Evolutionary conservation across 148 eudicot species (phyloP).

Genomic region (Simmondsia chinensis): DNA sequence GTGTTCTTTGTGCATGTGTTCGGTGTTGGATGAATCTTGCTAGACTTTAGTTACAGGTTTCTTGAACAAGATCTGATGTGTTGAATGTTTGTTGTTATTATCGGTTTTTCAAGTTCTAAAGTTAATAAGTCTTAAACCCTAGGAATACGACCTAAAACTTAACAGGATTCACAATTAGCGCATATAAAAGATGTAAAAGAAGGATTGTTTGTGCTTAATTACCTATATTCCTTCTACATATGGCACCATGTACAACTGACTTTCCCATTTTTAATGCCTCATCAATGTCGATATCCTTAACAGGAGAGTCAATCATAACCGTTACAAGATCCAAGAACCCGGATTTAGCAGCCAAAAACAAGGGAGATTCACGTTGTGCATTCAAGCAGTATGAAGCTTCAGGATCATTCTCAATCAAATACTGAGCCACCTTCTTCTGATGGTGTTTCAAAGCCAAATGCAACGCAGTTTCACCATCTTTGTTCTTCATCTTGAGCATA

Average conservation of each 20-base stretch:
- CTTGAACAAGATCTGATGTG: no score
- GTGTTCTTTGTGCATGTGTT: no score
- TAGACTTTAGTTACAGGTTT: no score
- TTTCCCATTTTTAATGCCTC: conserved; percentile 10
- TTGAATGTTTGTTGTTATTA: no score
- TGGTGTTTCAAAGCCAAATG: conserved; percentile 17
- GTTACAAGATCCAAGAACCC: conserved; percentile 14
- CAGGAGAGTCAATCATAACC: conserved; percentile 7
- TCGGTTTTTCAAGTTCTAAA: no score
- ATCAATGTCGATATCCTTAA: no score
- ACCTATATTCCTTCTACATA: conserved; percentile 4
- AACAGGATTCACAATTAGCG: no score
- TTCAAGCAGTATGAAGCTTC: conserved; percentile 9
- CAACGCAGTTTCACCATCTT: conserved; percentile 13
- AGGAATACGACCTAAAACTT: no score
- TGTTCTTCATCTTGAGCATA: conserved; percentile 3
- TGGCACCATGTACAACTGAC: conserved; percentile 23
- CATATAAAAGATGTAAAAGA: no score
- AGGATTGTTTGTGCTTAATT: no score
- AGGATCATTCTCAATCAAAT: conserved; percentile 7
- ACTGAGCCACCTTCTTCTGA: conserved; percentile 15
- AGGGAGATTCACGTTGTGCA: conserved; percentile 16
- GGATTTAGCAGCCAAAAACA: conserved; percentile 27
- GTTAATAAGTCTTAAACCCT: no score
- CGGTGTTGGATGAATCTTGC: no score